Evolutionary conservation across 2,329 filamentous ascomycete species (phyloP).

Genomic region (Chaetomium sp.): DNA sequence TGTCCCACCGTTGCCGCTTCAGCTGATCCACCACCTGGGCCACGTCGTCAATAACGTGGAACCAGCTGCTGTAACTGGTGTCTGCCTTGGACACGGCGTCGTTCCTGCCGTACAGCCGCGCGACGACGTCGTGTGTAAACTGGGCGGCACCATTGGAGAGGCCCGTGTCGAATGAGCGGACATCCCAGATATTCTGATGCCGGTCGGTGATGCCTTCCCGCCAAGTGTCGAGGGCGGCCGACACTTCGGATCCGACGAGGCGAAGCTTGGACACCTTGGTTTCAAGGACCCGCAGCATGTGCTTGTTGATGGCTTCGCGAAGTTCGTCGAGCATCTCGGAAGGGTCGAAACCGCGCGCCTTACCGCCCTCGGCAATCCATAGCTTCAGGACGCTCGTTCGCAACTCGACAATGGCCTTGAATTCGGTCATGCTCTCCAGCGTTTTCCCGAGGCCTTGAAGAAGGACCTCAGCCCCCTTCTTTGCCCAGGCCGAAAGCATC

Average conservation of each 20-base stretch:
- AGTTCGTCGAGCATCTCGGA: slow-evolving; percentile 69
- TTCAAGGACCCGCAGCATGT: slow-evolving; percentile 65
- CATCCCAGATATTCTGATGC: slow-evolving; percentile 67
- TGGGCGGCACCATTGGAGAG: slow-evolving; percentile 64
- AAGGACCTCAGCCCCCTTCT: slow-evolving; percentile 60
- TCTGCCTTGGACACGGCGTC: slow-evolving; percentile 64
- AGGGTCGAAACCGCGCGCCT: slow-evolving; percentile 67
- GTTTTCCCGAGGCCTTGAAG: slow-evolving; percentile 63
- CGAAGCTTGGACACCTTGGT: slow-evolving; percentile 65
- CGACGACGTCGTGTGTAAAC: slow-evolving; percentile 70
- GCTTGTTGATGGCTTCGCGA: slow-evolving; percentile 67
- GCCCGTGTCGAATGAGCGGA: slow-evolving; percentile 64
- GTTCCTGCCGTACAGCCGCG: slow-evolving; percentile 72
- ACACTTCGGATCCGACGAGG: slow-evolving; percentile 65
- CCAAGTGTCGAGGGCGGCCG: slow-evolving; percentile 64
- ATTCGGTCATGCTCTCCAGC: slow-evolving; percentile 62
- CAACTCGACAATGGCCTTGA: slow-evolving; percentile 69
- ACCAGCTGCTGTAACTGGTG: slow-evolving; percentile 71
- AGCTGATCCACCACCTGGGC: slow-evolving; percentile 65
- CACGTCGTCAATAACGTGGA: slow-evolving; percentile 69
- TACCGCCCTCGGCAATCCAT: slow-evolving; percentile 71
- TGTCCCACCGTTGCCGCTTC: slow-evolving; percentile 71
- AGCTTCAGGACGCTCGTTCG: slow-evolving; percentile 70
- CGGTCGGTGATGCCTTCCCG: slow-evolving; percentile 54
- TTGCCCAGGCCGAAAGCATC: slow-evolving; percentile 66